Base-by-base conservation (phyloP, 2,329 filamentous ascomycete species). In the Cordyceps farinosa region DNA sequence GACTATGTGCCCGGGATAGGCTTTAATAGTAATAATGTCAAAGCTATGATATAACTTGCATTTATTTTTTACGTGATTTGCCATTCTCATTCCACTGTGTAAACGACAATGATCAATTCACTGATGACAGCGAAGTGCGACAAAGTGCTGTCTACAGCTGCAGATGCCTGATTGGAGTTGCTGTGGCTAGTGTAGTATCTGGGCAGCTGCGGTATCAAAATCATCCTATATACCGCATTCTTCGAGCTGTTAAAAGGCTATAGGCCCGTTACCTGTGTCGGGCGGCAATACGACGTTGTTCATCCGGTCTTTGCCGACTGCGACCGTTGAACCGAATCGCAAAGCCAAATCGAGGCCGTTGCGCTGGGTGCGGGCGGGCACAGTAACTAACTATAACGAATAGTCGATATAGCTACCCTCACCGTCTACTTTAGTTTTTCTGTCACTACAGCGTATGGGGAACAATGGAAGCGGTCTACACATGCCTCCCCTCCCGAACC, bases 11-110 rank as follows among this genome's bases (percentile, higher is more conserved):
- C 53, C 53, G 34, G 15, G 40, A 22, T 9, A 34, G 53, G 29
- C 38, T 45, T 45, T 56, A 56, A 56, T 56, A 40, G 40, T 54
- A 45, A 56, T 56, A 17, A 32, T 32, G 17, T 56, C 29, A 38
- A 36, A 38, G 22, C 22, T 22, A 22, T 22, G 22, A 22, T 22
- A 22, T 22, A 22, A 22, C 22, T 22, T 22, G 22, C 22, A 22
- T 22, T 22, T 22, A 22, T 22, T 22, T 22, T 22, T 22, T 22
- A 22, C 22, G 22, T 22, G 22, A 22, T 22, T 22, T 22, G 22
- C 22, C 22, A 22, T 22, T 22, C 22, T 22, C 22, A 22, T 22
- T 15, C 3, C 13, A 40, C 13, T 40, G 10, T 15, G 38, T 40
- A 13, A 40, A 9, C 13, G 13, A 2, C 11, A 15, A 17, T 13